Percentiles rank a stretch among this genome's conserved stretches.
Conservation (phyloP, 2,329 filamentous ascomycete genomes). For the Sporothrix mexicana region DNA sequence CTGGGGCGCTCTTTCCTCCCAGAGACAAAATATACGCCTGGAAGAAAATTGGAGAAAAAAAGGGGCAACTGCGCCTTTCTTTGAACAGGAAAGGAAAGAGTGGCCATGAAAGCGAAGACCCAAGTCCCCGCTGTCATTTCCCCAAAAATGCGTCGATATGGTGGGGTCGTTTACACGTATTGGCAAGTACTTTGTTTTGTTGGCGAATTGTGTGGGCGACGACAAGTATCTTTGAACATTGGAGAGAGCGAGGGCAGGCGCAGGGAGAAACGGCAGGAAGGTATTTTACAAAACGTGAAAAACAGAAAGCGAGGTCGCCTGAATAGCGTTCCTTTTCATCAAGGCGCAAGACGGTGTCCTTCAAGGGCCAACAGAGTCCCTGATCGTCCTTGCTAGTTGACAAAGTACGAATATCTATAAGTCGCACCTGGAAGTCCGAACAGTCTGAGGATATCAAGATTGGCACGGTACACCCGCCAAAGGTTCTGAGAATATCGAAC, state of each 20-base stretch:
- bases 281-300: background rate
- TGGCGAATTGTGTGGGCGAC: background rate
- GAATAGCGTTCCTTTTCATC: background rate
- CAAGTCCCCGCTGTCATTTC: conserved; percentile 20
- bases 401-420: background rate
- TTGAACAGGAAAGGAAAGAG: background rate
- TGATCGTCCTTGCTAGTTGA: background rate
- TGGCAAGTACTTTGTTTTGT: background rate
- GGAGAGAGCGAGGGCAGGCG: background rate
- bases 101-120: background rate
- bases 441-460: background rate
- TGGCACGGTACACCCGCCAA: background rate
- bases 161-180: conserved; percentile 23
- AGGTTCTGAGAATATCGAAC: too few species aligned
- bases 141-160: conserved; percentile 1
- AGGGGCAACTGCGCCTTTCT: conserved; percentile 14
- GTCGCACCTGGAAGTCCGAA: background rate
- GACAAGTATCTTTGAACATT: background rate
- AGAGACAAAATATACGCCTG: background rate
- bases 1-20: background rate
- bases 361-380: background rate
- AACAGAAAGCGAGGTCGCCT: too few species aligned
- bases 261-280: background rate
- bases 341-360: background rate
- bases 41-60: conserved; percentile 4